phyloP scores from a whole-genome alignment of 768 basidiomycete genomes.

The Polyporus arcularius region DNA sequence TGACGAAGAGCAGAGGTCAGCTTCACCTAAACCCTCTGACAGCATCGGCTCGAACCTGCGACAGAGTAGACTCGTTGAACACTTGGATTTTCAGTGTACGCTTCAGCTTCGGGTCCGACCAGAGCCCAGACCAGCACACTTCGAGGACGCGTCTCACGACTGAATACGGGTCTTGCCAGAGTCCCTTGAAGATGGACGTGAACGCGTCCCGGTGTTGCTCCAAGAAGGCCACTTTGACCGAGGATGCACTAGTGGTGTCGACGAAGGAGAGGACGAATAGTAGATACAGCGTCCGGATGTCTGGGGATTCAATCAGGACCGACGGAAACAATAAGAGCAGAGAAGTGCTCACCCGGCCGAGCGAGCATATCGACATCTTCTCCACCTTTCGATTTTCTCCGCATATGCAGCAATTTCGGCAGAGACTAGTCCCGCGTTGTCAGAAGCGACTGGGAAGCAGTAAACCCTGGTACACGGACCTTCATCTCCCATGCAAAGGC shows the following conservation, averaged over 20 bases:
- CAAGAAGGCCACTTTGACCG: slow-evolving; percentile 64
- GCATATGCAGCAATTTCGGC: slow-evolving; percentile 68
- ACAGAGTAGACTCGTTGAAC: slow-evolving; percentile 67
- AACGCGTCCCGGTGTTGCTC: slow-evolving; percentile 72
- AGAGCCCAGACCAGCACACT: slow-evolving; percentile 74
- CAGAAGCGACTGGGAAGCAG: not conserved
- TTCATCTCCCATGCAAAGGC: slow-evolving; percentile 80
- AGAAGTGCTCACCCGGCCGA: slow-evolving; percentile 54
- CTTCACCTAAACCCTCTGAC: not conserved
- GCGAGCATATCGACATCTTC: slow-evolving; percentile 41
- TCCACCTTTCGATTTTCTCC: slow-evolving; percentile 55
- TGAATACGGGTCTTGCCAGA: slow-evolving; percentile 64
- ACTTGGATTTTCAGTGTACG: slow-evolving; percentile 69
- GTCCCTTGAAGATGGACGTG: slow-evolving; percentile 69
- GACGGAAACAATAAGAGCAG: too few species aligned
- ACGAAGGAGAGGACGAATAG: slow-evolving; percentile 76
- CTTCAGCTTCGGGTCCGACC: slow-evolving; percentile 72
- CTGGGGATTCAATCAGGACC: slow-evolving; percentile 35
- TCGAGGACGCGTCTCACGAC: slow-evolving; percentile 69
- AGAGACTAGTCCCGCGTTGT: slow-evolving; percentile 46
- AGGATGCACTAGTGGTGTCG: slow-evolving; percentile 43
- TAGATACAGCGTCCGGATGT: slow-evolving; percentile 79
- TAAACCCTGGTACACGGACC: slow-evolving; percentile 36
- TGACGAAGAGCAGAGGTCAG: slow-evolving; percentile 27
- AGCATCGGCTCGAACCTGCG: slow-evolving; percentile 48